Base-by-base conservation (phyloP, 345 rosid species). In the Gossypium stocksii region DNA sequence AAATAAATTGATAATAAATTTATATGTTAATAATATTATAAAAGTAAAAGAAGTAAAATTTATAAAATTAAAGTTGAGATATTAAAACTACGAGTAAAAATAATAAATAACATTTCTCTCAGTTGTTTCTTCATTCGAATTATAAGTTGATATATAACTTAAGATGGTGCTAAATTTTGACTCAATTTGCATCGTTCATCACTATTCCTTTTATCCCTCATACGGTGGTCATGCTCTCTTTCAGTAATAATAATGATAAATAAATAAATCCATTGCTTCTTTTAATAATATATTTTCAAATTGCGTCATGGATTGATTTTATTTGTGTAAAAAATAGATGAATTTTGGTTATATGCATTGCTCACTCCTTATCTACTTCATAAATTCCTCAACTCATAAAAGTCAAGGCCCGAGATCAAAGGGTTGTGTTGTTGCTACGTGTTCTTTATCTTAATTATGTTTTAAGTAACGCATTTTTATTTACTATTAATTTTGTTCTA, bases 371-470 rank as follows among this genome's bases (percentile, higher is more conserved):
- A 20, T 54, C 52, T 60, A 77, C 72, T 46, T 9, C 20, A 71
- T 25, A 61, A 75, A 71, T 60, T 77, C 79, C 71, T 65, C 11
- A 66, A 15, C 23, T 52, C 15, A 58, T 44, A 77, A 38, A 74
- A 61, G 77, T 77, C 61, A 66, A 73, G 0, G 53, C 3, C 2
- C 14, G 19, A 13, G 4, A 15, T 54, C 46, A 54, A 70, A 70
- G 77, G 73, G 65, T 23, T 29, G 19, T 51, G 56, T 51, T 51
- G 74, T 54, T 65, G 63, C 51, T 52, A 74, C 75, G 67, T 69
- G 77, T 56, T 29, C 76, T 63, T 79, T 71, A 70, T 70, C 48
- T 45, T 70, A 79, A 44, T 44, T 22, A 41, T 27, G 34, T 38
- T 60, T 41, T 60, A 66, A 60, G 68, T 44, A 38, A 19, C 16